Conservation (phyloP, 371 early-diverging fungal genomes). For the Rhizopus arrhizus region DNA sequence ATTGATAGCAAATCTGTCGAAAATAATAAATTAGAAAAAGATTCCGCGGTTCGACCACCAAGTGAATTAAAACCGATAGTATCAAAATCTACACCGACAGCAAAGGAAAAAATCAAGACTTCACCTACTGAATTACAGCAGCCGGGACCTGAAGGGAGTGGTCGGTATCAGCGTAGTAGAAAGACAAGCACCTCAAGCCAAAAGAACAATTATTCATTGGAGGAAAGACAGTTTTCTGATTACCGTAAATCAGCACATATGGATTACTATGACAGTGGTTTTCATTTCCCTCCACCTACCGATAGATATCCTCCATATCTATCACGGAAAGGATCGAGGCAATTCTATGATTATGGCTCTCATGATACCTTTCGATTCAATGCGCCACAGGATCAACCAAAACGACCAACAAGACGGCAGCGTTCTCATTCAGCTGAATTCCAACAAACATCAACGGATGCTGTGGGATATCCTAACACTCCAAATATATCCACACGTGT, state of each 20-base stretch:
- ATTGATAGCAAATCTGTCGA: background rate
- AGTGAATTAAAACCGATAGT: background rate
- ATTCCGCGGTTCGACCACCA: constrained; percentile 2
- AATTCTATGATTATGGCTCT: background rate
- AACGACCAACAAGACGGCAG: background rate
- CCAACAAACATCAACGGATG: background rate
- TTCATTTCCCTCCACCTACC: no score
- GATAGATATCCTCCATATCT: background rate
- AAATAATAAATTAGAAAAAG: background rate
- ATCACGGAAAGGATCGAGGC: background rate
- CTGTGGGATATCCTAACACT: background rate
- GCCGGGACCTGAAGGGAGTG: background rate
- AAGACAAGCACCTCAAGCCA: background rate
- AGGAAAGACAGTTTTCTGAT: constrained; percentile 2
- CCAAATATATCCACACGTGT: background rate
- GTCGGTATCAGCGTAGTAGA: background rate
- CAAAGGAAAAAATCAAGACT: background rate
- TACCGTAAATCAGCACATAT: background rate
- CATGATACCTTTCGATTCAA: background rate
- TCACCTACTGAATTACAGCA: background rate
- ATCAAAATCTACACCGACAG: constrained; percentile 5
- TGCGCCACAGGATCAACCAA: background rate
- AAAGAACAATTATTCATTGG: background rate
- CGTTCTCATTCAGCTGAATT: constrained; percentile 22
- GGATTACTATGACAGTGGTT: no score